Evolutionary conservation across 163 green algal species (phyloP).

Genomic region (Volvox carteri): DNA sequence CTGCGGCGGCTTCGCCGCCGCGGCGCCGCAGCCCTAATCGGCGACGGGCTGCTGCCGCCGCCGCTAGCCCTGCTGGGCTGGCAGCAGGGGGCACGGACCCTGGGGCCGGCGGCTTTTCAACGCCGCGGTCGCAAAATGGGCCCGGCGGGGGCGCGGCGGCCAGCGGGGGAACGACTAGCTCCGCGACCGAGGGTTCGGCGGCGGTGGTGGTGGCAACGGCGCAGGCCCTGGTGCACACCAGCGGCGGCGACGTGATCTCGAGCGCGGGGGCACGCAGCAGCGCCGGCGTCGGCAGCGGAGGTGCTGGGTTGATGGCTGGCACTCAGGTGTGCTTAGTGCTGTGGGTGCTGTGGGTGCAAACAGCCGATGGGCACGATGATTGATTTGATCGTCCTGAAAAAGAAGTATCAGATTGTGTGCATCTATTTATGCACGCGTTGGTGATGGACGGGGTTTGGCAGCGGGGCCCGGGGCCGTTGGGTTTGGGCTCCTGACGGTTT

Average conservation of each 20-base stretch:
- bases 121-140: background rate
- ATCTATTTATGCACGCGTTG: too few species aligned
- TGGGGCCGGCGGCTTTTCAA: background rate
- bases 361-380: too few species aligned
- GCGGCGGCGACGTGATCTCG: background rate
- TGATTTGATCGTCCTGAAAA: too few species aligned
- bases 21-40: background rate
- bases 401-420: too few species aligned
- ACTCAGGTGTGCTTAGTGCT: too few species aligned
- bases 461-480: too few species aligned
- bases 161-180: background rate
- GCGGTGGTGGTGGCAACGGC: background rate
- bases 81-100: too few species aligned
- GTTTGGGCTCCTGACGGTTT: too few species aligned
- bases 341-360: too few species aligned
- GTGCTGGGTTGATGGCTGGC: slow-evolving; percentile 1
- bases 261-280: slow-evolving; percentile 1
- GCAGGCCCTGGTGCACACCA: background rate
- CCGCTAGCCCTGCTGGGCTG: background rate
- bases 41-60: background rate
- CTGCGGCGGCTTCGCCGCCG: background rate
- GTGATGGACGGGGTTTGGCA: too few species aligned
- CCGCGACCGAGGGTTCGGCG: background rate
- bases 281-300: background rate
- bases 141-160: background rate